These are phyloP conservation scores for Dalbergia cochinchinensis DNA, from an alignment of 306 rosid genomes.

Conservation along the genomic window DNA sequence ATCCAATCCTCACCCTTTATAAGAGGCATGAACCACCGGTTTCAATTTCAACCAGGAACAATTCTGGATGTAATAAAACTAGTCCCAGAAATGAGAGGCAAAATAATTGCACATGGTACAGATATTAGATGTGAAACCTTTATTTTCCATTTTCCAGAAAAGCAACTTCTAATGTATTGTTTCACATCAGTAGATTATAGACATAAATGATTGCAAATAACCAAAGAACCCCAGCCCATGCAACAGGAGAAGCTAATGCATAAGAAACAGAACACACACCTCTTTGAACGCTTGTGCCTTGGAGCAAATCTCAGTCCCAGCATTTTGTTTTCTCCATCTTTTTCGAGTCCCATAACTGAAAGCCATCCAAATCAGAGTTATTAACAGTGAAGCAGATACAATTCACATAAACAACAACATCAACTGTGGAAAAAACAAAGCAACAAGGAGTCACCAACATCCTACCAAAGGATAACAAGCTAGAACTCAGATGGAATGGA, in stretches of 20 bases:
- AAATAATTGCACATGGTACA: conserved; percentile 11
- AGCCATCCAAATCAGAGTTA: conserved; percentile 47
- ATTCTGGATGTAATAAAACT: conserved; percentile 32
- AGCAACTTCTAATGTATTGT: conserved; percentile 24
- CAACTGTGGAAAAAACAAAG: conserved; percentile 41
- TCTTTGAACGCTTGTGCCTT: conserved; percentile 80
- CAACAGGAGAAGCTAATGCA: conserved; percentile 34
- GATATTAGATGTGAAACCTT: conserved; percentile 39
- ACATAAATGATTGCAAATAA: conserved; percentile 41
- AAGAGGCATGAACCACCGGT: conserved; percentile 28
- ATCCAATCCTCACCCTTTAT: conserved; percentile 24
- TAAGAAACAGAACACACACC: conserved; percentile 55
- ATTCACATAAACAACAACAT: conserved; percentile 29
- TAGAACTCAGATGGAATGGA: conserved; percentile 41
- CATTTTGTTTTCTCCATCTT: conserved; percentile 57
- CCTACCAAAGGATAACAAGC: conserved; percentile 51
- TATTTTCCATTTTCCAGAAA: conserved; percentile 43
- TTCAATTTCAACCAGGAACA: conserved; percentile 26
- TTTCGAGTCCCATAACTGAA: conserved; percentile 71
- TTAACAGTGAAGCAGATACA: conserved; percentile 41
- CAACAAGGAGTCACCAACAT: conserved; percentile 46
- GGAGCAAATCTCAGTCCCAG: conserved; percentile 64
- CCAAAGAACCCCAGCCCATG: conserved; percentile 38
- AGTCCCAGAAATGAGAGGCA: conserved; percentile 31
- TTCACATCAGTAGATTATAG: conserved; percentile 31